These are phyloP conservation scores for Niebla homalea DNA, from an alignment of 495 filamentous ascomycete genomes.

Conservation along the genomic window DNA sequence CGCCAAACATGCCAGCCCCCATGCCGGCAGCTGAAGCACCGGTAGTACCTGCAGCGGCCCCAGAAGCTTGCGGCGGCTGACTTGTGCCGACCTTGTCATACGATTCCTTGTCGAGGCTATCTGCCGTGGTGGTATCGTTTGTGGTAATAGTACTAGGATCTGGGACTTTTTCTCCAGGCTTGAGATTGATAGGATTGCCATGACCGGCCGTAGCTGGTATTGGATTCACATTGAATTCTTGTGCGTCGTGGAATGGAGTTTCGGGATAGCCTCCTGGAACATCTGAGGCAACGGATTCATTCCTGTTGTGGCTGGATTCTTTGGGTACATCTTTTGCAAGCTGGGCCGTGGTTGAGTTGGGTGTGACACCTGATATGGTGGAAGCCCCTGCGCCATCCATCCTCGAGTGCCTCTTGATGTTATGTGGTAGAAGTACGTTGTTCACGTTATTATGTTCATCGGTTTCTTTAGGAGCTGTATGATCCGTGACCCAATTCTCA, in stretches of 20 bases:
- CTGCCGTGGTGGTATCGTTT: slow-evolving; percentile 43
- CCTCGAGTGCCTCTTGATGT: slow-evolving; percentile 40
- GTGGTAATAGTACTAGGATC: slow-evolving; percentile 34
- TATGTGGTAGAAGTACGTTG: slow-evolving; percentile 69
- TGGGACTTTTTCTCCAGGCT: slow-evolving; percentile 56
- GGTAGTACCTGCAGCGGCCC: slow-evolving; percentile 31
- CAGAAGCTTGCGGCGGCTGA: slow-evolving; percentile 33
- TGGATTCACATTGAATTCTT: slow-evolving; percentile 50
- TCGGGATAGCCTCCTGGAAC: slow-evolving; percentile 72
- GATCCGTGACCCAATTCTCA: slow-evolving; percentile 71
- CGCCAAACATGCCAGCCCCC: slow-evolving; percentile 40
- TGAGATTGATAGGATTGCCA: slow-evolving; percentile 67
- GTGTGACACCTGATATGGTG: slow-evolving; percentile 56
- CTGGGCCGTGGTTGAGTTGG: slow-evolving; percentile 60
- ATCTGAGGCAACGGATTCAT: slow-evolving; percentile 20
- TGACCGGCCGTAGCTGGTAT: slow-evolving; percentile 65
- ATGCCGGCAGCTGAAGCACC: slow-evolving; percentile 17
- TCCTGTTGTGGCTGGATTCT: slow-evolving; percentile 28
- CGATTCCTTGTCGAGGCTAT: slow-evolving; percentile 66
- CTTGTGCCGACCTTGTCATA: slow-evolving; percentile 59
- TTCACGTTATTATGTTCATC: slow-evolving; percentile 72
- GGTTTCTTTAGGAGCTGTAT: slow-evolving; percentile 59
- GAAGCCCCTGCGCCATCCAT: slow-evolving; percentile 21
- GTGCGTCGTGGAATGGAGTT: slow-evolving; percentile 49
- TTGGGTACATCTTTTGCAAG: slow-evolving; percentile 57